Conservation (phyloP, 257 asterid genomes). For the Solanum dulcamara region DNA sequence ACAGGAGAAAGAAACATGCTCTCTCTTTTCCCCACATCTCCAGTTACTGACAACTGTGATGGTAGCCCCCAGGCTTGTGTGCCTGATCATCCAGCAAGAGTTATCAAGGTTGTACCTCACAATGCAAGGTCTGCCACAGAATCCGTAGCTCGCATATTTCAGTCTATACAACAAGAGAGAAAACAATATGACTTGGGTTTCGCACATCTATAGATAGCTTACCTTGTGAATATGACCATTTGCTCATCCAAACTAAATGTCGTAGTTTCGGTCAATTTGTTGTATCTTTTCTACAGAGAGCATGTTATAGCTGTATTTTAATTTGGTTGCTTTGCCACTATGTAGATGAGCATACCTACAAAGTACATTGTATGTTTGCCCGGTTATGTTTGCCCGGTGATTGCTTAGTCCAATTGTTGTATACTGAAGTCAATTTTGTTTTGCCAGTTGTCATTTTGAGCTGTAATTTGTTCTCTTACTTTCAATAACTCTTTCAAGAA, state of each 20-base stretch:
- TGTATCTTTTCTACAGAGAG: neutral
- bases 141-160: conserved; percentile 77
- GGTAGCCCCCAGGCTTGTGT: neutral
- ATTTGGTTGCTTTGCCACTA: neutral
- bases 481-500: neutral
- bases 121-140: conserved; percentile 62
- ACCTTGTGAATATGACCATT: neutral
- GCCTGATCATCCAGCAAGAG: conserved; percentile 21
- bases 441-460: neutral
- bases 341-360: neutral
- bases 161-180: conserved; percentile 79
- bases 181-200: conserved; percentile 34
- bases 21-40: conserved; percentile 43
- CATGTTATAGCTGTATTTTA: neutral
- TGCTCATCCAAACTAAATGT: neutral
- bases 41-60: conserved; percentile 5
- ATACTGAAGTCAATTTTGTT: neutral
- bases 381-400: neutral
- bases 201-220: neutral
- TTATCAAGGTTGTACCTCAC: conserved; percentile 71
- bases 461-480: neutral
- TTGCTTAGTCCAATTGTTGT: neutral
- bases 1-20: conserved; percentile 29
- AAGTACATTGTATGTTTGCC: neutral
- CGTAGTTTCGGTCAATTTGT: neutral